Percentiles rank a stretch among this genome's conserved stretches.
Evolutionary conservation across 805 yeast species (phyloP).

Genomic region (Schwanniomyces yamadae): DNA sequence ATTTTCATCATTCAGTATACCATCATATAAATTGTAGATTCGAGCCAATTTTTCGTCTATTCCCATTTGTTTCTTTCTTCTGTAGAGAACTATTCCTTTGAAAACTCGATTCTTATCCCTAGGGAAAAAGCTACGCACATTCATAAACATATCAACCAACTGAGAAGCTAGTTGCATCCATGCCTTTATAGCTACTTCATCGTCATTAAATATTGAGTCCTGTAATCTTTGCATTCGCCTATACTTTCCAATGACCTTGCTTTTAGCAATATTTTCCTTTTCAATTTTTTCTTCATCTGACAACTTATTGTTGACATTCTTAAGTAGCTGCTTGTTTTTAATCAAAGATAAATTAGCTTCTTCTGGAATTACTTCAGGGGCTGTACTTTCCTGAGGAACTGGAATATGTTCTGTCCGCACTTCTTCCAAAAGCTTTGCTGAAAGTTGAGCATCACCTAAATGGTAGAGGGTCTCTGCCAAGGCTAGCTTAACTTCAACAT

Average conservation of each 20-base stretch:
- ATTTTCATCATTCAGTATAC: conserved; percentile 32
- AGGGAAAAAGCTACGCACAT: conserved; percentile 76
- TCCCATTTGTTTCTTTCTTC: conserved; percentile 59
- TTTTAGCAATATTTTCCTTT: conserved; percentile 56
- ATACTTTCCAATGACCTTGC: conserved; percentile 56
- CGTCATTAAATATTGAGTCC: conserved; percentile 33
- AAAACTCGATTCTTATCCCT: conserved; percentile 69
- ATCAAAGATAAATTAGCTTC: conserved; percentile 17
- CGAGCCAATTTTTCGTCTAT: conserved; percentile 74
- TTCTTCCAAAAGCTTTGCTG: conserved; percentile 53
- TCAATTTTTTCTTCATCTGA: conserved; percentile 50
- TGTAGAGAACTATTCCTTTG: conserved; percentile 63
- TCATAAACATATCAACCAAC: conserved; percentile 76
- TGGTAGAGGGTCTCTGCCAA: conserved; percentile 80
- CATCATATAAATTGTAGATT: conserved; percentile 64
- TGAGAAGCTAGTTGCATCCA: conserved; percentile 88
- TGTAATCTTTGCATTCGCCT: conserved; percentile 53
- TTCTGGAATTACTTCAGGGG: conserved; percentile 1
- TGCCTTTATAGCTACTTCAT: conserved; percentile 60
- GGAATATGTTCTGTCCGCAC: conserved; percentile 33
- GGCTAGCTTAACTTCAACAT: conserved; percentile 71
- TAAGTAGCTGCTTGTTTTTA: conserved; percentile 10
- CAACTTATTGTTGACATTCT: conserved; percentile 17
- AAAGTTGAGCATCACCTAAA: conserved; percentile 57
- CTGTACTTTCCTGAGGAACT: conserved; percentile 1